Percentiles rank a stretch among this genome's conserved stretches.
These are phyloP conservation scores for Suillus sp. DNA, from an alignment of 768 basidiomycete genomes.

Conservation along the genomic window DNA sequence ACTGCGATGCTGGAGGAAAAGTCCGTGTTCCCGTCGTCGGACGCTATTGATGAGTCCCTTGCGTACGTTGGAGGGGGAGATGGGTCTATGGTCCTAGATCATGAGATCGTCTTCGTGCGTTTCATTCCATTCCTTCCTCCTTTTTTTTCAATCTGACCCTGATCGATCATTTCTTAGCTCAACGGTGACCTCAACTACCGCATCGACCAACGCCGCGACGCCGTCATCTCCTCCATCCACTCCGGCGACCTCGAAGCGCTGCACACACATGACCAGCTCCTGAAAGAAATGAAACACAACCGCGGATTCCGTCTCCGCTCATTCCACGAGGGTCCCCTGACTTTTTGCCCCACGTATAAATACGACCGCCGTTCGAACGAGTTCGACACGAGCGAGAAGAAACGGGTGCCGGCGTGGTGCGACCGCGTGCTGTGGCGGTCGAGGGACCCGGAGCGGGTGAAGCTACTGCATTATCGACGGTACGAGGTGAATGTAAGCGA, in stretches of 20 bases:
- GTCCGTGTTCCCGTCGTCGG: slow-evolving; percentile 54
- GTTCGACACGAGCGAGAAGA: slow-evolving; percentile 90
- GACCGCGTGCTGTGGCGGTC: slow-evolving; percentile 87
- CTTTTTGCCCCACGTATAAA: slow-evolving; percentile 92
- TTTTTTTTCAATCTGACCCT: slow-evolving; percentile 13
- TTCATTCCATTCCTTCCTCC: slow-evolving; percentile 10
- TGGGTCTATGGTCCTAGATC: slow-evolving; percentile 90
- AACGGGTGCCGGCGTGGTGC: slow-evolving; percentile 93
- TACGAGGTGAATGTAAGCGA: slow-evolving; percentile 90
- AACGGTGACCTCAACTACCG: slow-evolving; percentile 98
- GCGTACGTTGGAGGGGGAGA: slow-evolving; percentile 90
- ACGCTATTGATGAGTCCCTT: slow-evolving; percentile 52
- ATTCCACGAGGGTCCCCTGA: slow-evolving; percentile 81
- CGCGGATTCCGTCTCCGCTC: slow-evolving; percentile 83
- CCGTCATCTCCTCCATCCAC: slow-evolving; percentile 71
- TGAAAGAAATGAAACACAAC: slow-evolving; percentile 86
- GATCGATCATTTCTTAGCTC: slow-evolving; percentile 45
- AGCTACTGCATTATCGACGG: slow-evolving; percentile 69
- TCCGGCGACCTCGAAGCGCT: slow-evolving; percentile 65
- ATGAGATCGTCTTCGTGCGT: slow-evolving; percentile 85
- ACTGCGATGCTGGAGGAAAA: slow-evolving; percentile 86
- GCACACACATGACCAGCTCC: slow-evolving; percentile 80
- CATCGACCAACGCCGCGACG: slow-evolving; percentile 89
- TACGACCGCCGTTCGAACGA: slow-evolving; percentile 78
- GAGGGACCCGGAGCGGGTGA: slow-evolving; percentile 56